Conservation (phyloP, 495 filamentous ascomycete species). For the Usnea hakonensis region DNA sequence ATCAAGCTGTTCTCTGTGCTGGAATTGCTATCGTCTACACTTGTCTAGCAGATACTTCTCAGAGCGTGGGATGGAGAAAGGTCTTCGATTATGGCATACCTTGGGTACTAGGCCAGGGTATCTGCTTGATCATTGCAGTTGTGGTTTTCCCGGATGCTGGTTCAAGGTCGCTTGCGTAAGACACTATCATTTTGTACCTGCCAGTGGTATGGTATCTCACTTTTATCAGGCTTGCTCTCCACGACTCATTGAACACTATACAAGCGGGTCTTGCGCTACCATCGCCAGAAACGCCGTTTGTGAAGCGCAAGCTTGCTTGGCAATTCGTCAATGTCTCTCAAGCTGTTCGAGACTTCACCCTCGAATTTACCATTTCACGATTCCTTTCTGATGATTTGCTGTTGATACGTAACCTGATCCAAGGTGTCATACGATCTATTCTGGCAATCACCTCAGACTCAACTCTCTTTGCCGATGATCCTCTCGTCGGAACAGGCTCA, state of each 20-base stretch:
- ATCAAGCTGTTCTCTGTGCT: constrained; percentile 46
- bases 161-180: constrained; percentile 42
- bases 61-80: constrained; percentile 36
- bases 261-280: constrained; percentile 41
- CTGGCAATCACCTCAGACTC: constrained; percentile 39
- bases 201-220: not conserved
- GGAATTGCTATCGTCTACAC: constrained; percentile 48
- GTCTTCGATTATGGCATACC: constrained; percentile 48
- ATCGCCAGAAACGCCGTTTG: constrained; percentile 28
- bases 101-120: constrained; percentile 47
- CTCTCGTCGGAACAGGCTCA: not conserved
- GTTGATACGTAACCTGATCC: constrained; percentile 44
- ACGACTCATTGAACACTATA: constrained; percentile 36
- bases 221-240: constrained; percentile 19
- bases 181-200: not conserved
- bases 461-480: constrained; percentile 31
- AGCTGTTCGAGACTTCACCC: constrained; percentile 45
- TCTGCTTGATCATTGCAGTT: constrained; percentile 40
- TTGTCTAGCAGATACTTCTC: constrained; percentile 41
- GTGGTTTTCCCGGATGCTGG: constrained; percentile 46
- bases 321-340: constrained; percentile 49
- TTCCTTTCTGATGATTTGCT: constrained; percentile 41
- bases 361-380: constrained; percentile 45
- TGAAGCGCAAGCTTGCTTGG: constrained; percentile 35
- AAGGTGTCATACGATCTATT: constrained; percentile 43